Percentiles rank a stretch among this genome's conserved stretches.
These are phyloP conservation scores for Cubamyces sp. DNA, from an alignment of 768 basidiomycete species.

Conservation along the genomic window DNA sequence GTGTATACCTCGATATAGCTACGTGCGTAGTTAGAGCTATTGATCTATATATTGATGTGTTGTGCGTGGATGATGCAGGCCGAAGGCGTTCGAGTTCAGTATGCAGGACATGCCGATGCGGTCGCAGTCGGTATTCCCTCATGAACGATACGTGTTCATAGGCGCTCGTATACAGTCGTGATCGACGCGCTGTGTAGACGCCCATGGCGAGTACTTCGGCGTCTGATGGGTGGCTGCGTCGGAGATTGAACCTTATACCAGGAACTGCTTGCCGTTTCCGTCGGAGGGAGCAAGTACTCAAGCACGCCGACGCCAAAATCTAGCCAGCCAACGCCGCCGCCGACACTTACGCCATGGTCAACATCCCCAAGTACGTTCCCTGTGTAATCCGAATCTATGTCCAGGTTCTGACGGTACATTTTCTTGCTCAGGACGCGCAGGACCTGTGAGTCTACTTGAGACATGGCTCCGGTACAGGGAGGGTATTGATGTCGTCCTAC, in stretches of 20 bases:
- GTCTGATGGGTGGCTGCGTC: slow-evolving; percentile 24
- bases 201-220: background rate
- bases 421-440: slow-evolving; percentile 76
- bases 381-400: background rate
- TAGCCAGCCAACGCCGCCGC: slow-evolving; percentile 32
- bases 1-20: slow-evolving; percentile 17
- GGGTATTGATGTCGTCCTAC: slow-evolving; percentile 26
- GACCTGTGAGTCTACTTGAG: slow-evolving; percentile 73
- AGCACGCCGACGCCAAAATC: slow-evolving; percentile 30
- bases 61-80: background rate
- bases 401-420: slow-evolving; percentile 21
- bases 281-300: slow-evolving; percentile 15
- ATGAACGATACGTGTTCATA: no score
- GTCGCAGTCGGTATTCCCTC: no score
- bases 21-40: background rate
- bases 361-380: slow-evolving; percentile 85
- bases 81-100: background rate
- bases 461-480: background rate
- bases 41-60: background rate
- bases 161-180: no score
- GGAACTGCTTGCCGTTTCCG: slow-evolving; percentile 33
- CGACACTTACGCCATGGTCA: slow-evolving; percentile 74
- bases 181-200: background rate
- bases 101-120: no score
- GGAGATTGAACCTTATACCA: slow-evolving; percentile 33